Evolutionary conservation across 1,284 basidiomycete genomes (phyloP).

Genomic region (Tylopilus sp.): DNA sequence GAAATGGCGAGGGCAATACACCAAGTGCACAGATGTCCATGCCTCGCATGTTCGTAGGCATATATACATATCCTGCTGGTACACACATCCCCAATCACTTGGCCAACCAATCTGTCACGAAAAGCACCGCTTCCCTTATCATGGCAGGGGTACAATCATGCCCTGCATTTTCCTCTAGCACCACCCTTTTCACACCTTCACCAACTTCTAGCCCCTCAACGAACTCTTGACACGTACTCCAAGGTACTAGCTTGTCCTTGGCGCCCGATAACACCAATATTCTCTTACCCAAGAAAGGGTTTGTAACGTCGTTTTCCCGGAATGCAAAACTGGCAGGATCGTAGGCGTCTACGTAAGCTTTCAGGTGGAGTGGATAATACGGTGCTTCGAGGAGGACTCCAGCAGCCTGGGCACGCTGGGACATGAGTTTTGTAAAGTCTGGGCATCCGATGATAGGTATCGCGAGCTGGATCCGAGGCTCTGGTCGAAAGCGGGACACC

Average conservation of each 20-base stretch:
- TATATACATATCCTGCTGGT: not conserved
- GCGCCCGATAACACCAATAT: slow-evolving; percentile 68
- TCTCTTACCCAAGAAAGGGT: slow-evolving; percentile 67
- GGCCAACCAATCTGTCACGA: slow-evolving; percentile 38
- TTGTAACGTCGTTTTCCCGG: slow-evolving; percentile 35
- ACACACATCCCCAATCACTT: slow-evolving; percentile 1
- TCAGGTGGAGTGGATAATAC: slow-evolving; percentile 55
- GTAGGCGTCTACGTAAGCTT: slow-evolving; percentile 41
- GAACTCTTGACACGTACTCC: slow-evolving; percentile 51
- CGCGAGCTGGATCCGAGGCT: slow-evolving; percentile 66
- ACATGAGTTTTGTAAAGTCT: slow-evolving; percentile 62
- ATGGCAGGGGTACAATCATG: slow-evolving; percentile 54
- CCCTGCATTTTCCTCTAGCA: slow-evolving; percentile 47
- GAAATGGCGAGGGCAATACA: slow-evolving; percentile 72
- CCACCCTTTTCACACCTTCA: slow-evolving; percentile 44
- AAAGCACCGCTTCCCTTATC: slow-evolving; percentile 45
- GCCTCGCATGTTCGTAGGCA: not conserved
- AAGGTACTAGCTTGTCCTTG: slow-evolving; percentile 58
- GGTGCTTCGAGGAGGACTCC: slow-evolving; percentile 49
- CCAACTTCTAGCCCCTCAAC: slow-evolving; percentile 54
- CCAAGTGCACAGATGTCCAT: slow-evolving; percentile 49
- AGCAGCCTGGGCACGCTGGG: slow-evolving; percentile 49
- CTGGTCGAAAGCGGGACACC: slow-evolving; percentile 34
- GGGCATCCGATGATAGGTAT: slow-evolving; percentile 82
- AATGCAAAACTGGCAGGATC: slow-evolving; percentile 46